These are phyloP conservation scores for Suillus tomentosus DNA, from an alignment of 768 basidiomycete species.

Conservation along the genomic window DNA sequence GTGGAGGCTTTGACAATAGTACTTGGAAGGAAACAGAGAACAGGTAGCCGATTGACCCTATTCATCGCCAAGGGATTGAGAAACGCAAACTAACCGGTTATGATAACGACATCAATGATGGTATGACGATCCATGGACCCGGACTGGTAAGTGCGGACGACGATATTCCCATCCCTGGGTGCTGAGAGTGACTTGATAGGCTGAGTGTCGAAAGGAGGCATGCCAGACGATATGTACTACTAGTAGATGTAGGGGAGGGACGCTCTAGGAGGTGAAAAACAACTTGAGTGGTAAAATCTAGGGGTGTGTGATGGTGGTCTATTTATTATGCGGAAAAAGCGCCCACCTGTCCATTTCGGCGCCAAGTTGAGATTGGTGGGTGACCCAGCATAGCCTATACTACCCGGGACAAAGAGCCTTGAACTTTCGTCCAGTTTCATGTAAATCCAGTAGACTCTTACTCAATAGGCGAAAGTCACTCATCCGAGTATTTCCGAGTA, in stretches of 20 bases:
- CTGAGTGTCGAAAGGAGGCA: not conserved
- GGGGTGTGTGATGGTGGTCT: rapidly evolving
- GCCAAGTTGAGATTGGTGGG: not conserved
- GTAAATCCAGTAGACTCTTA: not conserved
- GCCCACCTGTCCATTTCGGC: not conserved
- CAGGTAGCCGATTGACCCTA: not conserved
- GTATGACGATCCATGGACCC: not conserved
- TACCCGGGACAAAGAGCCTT: not conserved
- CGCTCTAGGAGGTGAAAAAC: not conserved
- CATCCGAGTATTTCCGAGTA: constrained; percentile 1
- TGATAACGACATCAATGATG: not conserved
- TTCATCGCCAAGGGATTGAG: not conserved
- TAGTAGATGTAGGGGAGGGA: not conserved
- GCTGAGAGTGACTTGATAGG: constrained; percentile 1
- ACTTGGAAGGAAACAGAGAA: not conserved
- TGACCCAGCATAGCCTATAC: not conserved
- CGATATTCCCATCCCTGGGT: too few relatives aligned
- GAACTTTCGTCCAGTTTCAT: not conserved
- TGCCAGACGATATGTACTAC: not conserved
- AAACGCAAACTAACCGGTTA: not conserved
- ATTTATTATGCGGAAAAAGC: not conserved
- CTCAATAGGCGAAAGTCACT: not conserved
- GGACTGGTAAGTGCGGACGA: not conserved
- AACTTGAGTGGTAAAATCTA: not conserved
- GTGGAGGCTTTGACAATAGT: not conserved